Evolutionary conservation across 148 eudicot species (phyloP).

Genomic region (Silene latifolia): DNA sequence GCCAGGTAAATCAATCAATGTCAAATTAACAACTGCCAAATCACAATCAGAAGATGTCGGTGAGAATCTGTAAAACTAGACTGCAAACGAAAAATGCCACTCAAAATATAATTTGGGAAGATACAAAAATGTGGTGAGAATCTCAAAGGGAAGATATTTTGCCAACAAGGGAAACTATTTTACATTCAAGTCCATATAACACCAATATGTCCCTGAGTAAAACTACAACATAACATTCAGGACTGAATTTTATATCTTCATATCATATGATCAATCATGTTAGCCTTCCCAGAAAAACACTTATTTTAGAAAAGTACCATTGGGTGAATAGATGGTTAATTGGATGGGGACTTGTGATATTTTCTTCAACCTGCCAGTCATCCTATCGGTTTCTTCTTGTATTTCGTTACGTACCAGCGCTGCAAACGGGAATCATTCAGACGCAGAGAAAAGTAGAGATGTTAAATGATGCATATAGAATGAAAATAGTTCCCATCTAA

Average conservation of each 20-base stretch:
- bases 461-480: not conserved
- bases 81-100: not conserved
- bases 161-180: too few relatives aligned
- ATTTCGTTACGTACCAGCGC: conserved; percentile 60
- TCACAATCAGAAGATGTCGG: conserved; percentile 11
- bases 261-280: not conserved
- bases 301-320: conserved; percentile 31
- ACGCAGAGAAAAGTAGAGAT: not conserved
- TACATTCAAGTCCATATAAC: not conserved
- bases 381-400: conserved; percentile 60
- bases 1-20: conserved; percentile 70
- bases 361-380: conserved; percentile 48
- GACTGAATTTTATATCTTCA: not conserved
- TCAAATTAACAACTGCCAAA: conserved; percentile 60
- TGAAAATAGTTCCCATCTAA: not conserved
- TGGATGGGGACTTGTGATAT: conserved; percentile 57
- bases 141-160: too few relatives aligned
- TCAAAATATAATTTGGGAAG: not conserved
- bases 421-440: conserved; percentile 23
- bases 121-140: not conserved
- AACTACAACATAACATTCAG: not conserved
- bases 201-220: not conserved
- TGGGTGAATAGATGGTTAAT: conserved; percentile 56
- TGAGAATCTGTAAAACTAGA: not conserved
- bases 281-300: not conserved